A percentile compares a stretch with the other conserved stretches of the same genome.
phyloP scores from a whole-genome alignment of 164 flowering plant genomes.

The Akebia trifoliata region DNA sequence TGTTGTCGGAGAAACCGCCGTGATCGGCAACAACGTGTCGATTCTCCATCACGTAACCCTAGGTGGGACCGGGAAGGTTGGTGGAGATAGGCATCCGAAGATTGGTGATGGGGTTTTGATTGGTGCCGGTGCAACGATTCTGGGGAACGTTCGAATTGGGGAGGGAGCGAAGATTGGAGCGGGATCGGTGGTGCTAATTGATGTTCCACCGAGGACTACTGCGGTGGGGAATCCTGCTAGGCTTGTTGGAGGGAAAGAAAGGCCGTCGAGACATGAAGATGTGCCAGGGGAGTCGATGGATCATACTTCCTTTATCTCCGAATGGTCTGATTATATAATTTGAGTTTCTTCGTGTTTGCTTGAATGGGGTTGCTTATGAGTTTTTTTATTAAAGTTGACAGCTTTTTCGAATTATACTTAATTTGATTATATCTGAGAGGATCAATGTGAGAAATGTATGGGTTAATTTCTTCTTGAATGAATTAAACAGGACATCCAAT shows the following conservation, averaged over 20 bases:
- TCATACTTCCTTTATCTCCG: conserved; percentile 14
- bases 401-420: no score
- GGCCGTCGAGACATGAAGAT: conserved; percentile 17
- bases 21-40: conserved; percentile 15
- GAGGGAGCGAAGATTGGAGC: conserved; percentile 17
- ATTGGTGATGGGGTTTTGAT: conserved; percentile 21
- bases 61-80: conserved; percentile 14
- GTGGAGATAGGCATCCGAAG: conserved; percentile 15
- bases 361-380: no score
- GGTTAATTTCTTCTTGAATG: no score
- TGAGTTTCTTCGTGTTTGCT: not conserved
- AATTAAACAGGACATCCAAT: no score
- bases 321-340: conserved; percentile 9
- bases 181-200: conserved; percentile 14
- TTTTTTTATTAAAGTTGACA: no score
- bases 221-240: conserved; percentile 19
- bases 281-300: conserved; percentile 19
- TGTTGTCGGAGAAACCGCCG: conserved; percentile 13
- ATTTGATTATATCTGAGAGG: no score
- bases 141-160: conserved; percentile 14
- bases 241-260: conserved; percentile 14
- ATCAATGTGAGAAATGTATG: no score
- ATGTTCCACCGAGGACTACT: conserved; percentile 15
- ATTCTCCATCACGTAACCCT: conserved; percentile 14
- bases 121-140: conserved; percentile 14